Evolutionary conservation across 495 filamentous ascomycete species (phyloP).

Genomic region (Staphylotrichum tortipilum): DNA sequence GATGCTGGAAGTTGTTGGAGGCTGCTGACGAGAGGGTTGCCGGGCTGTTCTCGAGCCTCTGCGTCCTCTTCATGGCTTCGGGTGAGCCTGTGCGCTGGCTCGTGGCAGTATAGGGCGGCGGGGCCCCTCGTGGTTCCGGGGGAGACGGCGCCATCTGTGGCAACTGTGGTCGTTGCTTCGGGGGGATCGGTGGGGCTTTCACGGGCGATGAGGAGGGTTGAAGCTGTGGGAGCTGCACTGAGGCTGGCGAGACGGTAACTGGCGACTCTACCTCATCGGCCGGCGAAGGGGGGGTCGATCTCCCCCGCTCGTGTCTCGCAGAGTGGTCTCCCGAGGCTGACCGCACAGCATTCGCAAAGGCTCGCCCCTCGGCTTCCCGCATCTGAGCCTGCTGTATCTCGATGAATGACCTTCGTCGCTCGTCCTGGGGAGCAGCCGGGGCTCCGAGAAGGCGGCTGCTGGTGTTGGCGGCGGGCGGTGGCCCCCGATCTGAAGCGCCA

Average conservation of each 20-base stretch:
- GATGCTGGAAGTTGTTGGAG: conserved; percentile 22
- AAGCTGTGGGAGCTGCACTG: conserved; percentile 3
- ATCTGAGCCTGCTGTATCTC: conserved; percentile 61
- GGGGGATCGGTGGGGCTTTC: not conserved
- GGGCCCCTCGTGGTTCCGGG: conserved; percentile 7
- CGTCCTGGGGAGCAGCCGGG: conserved; percentile 24
- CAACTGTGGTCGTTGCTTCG: not conserved
- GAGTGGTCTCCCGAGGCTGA: conserved; percentile 22
- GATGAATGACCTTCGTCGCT: conserved; percentile 41
- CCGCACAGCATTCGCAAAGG: conserved; percentile 48
- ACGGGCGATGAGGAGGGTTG: not conserved
- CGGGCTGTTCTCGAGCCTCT: conserved; percentile 20
- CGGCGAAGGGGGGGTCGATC: conserved; percentile 5
- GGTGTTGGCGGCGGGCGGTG: conserved; percentile 21
- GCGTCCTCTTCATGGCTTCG: conserved; percentile 13
- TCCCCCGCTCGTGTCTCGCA: conserved; percentile 11
- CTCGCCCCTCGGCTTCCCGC: conserved; percentile 62
- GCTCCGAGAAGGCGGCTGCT: conserved; percentile 27
- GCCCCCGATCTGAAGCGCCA: conserved; percentile 18
- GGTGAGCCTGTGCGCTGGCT: conserved; percentile 13
- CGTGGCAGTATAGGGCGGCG: conserved; percentile 2
- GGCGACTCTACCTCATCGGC: conserved; percentile 6
- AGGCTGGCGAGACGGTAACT: conserved; percentile 20
- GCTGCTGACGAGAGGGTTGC: conserved; percentile 17
- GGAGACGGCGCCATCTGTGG: conserved; percentile 6